Evolutionary conservation across 352 stramenopile species (phyloP).

Genomic region (Chrysophaeum taylorii): DNA sequence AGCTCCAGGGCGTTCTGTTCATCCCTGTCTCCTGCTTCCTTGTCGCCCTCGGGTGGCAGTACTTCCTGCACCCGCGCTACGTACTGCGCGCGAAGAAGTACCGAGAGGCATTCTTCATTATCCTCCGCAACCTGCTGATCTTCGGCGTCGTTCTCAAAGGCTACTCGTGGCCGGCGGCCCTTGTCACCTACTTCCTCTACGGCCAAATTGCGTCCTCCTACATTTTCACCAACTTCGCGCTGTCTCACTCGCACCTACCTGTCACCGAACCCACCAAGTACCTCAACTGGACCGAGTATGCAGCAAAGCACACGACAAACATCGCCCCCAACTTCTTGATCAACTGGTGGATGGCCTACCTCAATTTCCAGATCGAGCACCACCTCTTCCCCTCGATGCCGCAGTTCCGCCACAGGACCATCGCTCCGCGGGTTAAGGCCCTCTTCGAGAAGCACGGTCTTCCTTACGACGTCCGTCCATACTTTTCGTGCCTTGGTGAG

Average conservation of each 20-base stretch:
- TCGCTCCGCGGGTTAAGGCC: constrained; percentile 56
- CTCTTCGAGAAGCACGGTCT: constrained; percentile 59
- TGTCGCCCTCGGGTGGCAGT: constrained; percentile 25
- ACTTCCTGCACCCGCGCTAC: constrained; percentile 32
- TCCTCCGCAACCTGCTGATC: constrained; percentile 5
- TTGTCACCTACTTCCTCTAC: constrained; percentile 20
- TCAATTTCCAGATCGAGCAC: constrained; percentile 79
- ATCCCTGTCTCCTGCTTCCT: constrained; percentile 24
- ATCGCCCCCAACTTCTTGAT: constrained; percentile 19
- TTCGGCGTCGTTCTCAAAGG: constrained; percentile 10
- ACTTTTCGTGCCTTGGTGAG: constrained; percentile 1
- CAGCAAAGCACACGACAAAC: constrained; percentile 30
- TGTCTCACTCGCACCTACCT: constrained; percentile 30
- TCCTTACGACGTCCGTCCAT: constrained; percentile 34
- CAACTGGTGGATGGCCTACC: constrained; percentile 49
- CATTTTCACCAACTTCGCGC: constrained; percentile 33
- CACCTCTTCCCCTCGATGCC: constrained; percentile 69
- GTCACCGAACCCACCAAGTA: constrained; percentile 24
- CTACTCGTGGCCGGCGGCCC: constrained; percentile 7
- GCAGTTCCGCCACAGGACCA: constrained; percentile 57
- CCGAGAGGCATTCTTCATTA: constrained; percentile 9
- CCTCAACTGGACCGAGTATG: constrained; percentile 30
- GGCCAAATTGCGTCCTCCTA: constrained; percentile 22
- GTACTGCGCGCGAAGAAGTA: constrained; percentile 20
- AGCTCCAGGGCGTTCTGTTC: constrained; percentile 27